Evolutionary conservation across 2,329 filamentous ascomycete species (phyloP), one percentile per base, ranked within the genome.

Genomic region (Diplodia scrobiculata): DNA sequence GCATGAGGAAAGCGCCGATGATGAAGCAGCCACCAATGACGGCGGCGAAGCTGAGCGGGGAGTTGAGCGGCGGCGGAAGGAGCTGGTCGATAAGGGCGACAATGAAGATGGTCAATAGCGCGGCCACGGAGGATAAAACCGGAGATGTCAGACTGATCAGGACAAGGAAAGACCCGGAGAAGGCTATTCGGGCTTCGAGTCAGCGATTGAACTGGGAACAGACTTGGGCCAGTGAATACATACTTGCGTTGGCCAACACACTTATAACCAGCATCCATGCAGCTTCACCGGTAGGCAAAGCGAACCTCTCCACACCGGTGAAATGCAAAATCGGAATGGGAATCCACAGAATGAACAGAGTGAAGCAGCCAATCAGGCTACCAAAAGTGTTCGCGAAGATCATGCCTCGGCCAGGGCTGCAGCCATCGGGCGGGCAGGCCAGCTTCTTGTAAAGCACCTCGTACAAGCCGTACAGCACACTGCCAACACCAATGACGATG

Each of bases 371-470:
- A 69, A 99, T 95, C 74, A 94, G 82, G 69, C 88, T 91, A 64
- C 92, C 95, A 73, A 98, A 95, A 0, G 91, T 89, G 76, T 96
- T 98, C 72, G 95, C 93, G 72, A 99, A 98, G 68, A 98, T 88
- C 83, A 96, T 95, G 71, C 92, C 93, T n/a, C 93, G 87, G n/a
- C 86, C 87, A 0, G 95, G 87, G 51, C 86, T 89, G 64, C 89
- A 91, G 59, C 92, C 93, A 70, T 97, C 93, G 0, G 95, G 95
- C 11, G 95, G 95, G 75, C 95, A 99, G 14, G 94, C 94, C 67
- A 89, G 88, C 67, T 89, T 88, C 83, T 99, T 99, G 81, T 99
- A 99, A 47, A 99, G 79, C 5, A 99, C 95, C 78, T 99, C 95
- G 78, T 99, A 99, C 55, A 99, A 88, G 0, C 95, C 95, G 77